phyloP scores from a whole-genome alignment of 2,329 filamentous ascomycete species.

The Aspergillus sp. region DNA sequence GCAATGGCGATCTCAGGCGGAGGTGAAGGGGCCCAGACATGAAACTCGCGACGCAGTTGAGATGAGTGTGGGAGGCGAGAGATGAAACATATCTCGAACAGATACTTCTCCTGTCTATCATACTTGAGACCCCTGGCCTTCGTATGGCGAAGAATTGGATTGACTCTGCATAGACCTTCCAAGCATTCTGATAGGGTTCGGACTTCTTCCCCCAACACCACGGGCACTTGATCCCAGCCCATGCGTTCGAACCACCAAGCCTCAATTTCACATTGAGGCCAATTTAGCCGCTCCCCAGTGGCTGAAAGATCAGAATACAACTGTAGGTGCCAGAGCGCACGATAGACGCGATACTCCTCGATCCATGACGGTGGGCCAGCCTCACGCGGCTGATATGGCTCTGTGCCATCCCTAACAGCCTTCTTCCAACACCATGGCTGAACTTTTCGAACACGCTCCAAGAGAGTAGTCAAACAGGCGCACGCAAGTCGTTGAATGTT shows the following conservation, averaged over 20 bases:
- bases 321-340: background rate
- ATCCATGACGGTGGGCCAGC: background rate
- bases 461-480: background rate
- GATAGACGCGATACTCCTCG: conserved; percentile 4
- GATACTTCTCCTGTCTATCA: background rate
- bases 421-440: background rate
- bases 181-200: background rate
- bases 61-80: background rate
- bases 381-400: background rate
- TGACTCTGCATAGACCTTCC: no score
- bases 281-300: background rate
- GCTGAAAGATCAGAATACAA: background rate
- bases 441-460: background rate
- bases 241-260: background rate
- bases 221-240: background rate
- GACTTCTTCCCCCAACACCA: background rate
- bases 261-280: background rate
- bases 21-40: background rate
- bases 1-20: background rate
- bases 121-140: no score
- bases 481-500: background rate
- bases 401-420: background rate
- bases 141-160: no score
- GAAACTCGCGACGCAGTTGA: background rate
- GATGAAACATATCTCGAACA: background rate